A percentile compares a stretch with the other conserved stretches of the same genome.
These are phyloP conservation scores for Parasitella parasitica DNA, from an alignment of 371 early-diverging fungal genomes.

Conservation along the genomic window DNA sequence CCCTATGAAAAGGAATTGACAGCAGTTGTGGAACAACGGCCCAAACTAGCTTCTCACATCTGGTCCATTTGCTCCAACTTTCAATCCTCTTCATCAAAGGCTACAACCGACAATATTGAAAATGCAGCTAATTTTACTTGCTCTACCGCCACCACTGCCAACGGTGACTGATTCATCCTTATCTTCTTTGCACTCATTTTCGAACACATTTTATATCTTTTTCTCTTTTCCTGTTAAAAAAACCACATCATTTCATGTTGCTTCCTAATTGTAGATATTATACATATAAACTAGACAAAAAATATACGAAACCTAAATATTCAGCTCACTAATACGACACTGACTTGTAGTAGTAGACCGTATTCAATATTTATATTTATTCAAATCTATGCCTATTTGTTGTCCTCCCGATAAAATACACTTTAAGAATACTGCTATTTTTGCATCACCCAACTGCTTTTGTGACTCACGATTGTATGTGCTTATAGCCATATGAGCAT, in stretches of 20 bases:
- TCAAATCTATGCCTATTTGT: no score
- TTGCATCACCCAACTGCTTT: no score
- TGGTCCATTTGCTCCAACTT: constrained; percentile 26
- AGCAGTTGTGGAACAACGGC: constrained; percentile 33
- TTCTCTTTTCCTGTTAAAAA: neutral
- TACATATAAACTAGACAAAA: constrained; percentile 1
- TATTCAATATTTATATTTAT: no score
- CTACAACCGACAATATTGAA: neutral
- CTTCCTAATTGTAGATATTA: neutral
- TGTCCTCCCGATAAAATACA: no score
- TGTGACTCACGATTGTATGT: no score
- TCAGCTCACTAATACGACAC: no score
- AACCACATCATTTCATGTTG: neutral
- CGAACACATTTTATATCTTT: neutral
- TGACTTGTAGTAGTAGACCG: no score
- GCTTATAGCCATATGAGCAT: no score
- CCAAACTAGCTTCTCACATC: constrained; percentile 33
- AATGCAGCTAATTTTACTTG: neutral
- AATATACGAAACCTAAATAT: no score
- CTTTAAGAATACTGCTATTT: no score
- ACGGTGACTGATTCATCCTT: no score
- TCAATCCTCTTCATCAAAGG: neutral
- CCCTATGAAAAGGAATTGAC: constrained; percentile 59
- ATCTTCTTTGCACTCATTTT: neutral
- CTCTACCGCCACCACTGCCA: neutral